Evolutionary conservation across 306 rosid genomes (phyloP).

Genomic region (Betula pendula): DNA sequence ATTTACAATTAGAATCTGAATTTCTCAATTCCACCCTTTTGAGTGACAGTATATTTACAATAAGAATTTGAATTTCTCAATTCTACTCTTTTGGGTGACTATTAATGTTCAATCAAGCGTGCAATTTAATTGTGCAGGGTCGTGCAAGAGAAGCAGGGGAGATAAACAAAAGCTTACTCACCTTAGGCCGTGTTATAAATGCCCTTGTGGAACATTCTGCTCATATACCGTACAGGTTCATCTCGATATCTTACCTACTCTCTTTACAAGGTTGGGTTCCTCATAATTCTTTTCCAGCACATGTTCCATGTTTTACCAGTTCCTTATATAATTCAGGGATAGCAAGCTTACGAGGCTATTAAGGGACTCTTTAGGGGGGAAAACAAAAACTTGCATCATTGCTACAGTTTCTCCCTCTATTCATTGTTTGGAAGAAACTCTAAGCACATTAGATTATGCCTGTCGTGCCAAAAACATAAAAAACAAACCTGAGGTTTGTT

Average conservation of each 20-base stretch:
- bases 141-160: slow-evolving; percentile 99
- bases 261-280: background rate
- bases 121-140: slow-evolving; percentile 52
- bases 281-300: slow-evolving; percentile 14
- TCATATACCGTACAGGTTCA: slow-evolving; percentile 91
- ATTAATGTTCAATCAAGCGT: slow-evolving; percentile 12
- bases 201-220: slow-evolving; percentile 92
- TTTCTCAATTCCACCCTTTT: slow-evolving; percentile 4
- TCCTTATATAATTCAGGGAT: slow-evolving; percentile 56
- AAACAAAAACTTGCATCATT: slow-evolving; percentile 94
- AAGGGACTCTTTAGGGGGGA: slow-evolving; percentile 95
- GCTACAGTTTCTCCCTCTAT: slow-evolving; percentile 90
- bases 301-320: slow-evolving; percentile 22
- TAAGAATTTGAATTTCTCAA: slow-evolving; percentile 3
- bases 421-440: slow-evolving; percentile 83
- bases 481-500: slow-evolving; percentile 91
- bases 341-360: slow-evolving; percentile 93
- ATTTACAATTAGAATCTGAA: background rate
- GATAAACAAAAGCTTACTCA: slow-evolving; percentile 97
- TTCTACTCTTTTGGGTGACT: background rate
- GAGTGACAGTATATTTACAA: background rate
- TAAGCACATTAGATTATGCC: slow-evolving; percentile 93
- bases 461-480: slow-evolving; percentile 89
- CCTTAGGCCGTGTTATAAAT: slow-evolving; percentile 94
- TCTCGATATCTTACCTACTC: slow-evolving; percentile 8